Evolutionary conservation across 768 basidiomycete genomes (phyloP), one percentile per base, ranked within the genome.

Genomic region (Mycena crocata): DNA sequence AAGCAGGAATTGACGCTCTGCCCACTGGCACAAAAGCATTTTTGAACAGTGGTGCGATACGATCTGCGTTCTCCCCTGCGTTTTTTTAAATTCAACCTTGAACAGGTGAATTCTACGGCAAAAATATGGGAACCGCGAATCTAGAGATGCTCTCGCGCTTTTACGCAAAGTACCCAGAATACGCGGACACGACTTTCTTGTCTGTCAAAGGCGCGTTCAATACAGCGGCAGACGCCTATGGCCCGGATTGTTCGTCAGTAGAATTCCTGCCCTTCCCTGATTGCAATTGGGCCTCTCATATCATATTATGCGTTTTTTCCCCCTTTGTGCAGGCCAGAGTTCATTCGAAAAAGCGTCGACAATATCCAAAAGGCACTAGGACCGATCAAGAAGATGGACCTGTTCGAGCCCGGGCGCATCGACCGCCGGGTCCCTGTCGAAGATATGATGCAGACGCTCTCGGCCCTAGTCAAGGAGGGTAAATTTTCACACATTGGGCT

Each of bases 401-500:
- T 92, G 2, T 93, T 86, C 75, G 77, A 90, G 73, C 76, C 79
- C 26, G 85, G 87, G 1, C 80, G 87, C 4, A 75, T 86, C 19
- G 86, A 87, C 40, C 68, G 69, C 9, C 81, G 75, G 1, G 64
- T 79, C 5, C 62, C 84, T 0, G 74, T 90, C 67, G 89, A 90
- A 74, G 81, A 86, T 5, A 70, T 74, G 1, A 79, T 84, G 62
- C 67, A 73, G 46, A 77, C 74, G 15, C 81, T 91, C 19, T 77
- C 76, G n/a, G 79, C 72, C 3, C 74, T 90, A 32, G 75, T 82
- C 57, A 77, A 85, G 28, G 88, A 90, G 68, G 89, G 89, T 10
- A 79, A 85, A 59, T 86, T 90, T 73, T 80, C 83, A 67, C 83
- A 89, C 72, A 89, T 91, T 58, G 88, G 88, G 2, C 69, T 91